Conservation (phyloP, 495 filamentous ascomycete genomes). For the Hypoxylon intermedium region DNA sequence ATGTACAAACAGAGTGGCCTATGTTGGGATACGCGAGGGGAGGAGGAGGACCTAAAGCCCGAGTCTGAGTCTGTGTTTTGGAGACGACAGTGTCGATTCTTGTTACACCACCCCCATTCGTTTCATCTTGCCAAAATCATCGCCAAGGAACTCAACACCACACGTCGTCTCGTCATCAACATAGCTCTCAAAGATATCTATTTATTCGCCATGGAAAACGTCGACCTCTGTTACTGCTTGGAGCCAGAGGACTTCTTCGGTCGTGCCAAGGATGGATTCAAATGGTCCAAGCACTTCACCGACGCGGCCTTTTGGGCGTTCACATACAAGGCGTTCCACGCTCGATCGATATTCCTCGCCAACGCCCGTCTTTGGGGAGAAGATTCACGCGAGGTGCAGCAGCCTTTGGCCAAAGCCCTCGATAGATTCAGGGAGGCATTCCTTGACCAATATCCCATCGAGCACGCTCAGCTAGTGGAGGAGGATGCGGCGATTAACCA, state of each 20-base stretch:
- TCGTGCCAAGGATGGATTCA: constrained; percentile 13
- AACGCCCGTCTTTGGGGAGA: not conserved
- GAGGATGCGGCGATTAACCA: not conserved
- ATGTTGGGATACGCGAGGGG: constrained; percentile 16
- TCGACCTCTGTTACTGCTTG: constrained; percentile 2
- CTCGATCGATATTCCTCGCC: constrained; percentile 21
- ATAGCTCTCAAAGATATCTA: constrained; percentile 21
- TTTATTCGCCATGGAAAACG: constrained; percentile 17
- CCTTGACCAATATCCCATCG: not conserved
- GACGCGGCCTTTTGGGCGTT: constrained; percentile 35
- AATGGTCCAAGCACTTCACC: constrained; percentile 12
- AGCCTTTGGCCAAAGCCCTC: constrained; percentile 11
- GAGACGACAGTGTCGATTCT: not conserved
- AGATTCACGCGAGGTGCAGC: not conserved
- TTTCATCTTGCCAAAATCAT: constrained; percentile 23
- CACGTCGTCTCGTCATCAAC: not conserved
- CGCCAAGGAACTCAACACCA: not conserved
- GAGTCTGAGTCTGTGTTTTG: too few species aligned
- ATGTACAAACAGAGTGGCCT: constrained; percentile 12
- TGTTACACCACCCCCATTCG: constrained; percentile 19
- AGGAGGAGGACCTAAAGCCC: not conserved
- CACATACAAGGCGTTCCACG: constrained; percentile 36
- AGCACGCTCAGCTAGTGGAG: not conserved
- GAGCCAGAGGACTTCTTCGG: constrained; percentile 27
- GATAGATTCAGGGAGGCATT: constrained; percentile 26